Evolutionary conservation across 1,284 basidiomycete genomes (phyloP), one percentile per base, ranked within the genome.

Genomic region (Polyporus tsugae): DNA sequence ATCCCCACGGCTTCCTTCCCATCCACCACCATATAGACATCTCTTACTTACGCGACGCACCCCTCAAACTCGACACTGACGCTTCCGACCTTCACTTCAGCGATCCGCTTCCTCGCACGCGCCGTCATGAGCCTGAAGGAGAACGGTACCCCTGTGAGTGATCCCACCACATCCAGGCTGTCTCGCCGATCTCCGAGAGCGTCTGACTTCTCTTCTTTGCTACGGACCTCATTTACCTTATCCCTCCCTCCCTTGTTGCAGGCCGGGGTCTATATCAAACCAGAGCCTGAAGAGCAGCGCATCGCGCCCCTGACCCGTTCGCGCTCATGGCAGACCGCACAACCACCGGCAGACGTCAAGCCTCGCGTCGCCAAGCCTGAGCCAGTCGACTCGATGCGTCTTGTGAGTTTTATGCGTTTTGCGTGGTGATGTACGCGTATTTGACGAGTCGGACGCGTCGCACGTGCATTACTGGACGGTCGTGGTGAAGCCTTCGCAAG

Each of bases 231-330:
- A 62, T 65, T 73, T 25, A 70, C 68, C 67, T 69, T 64, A 33
- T 62, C 60, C 52, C 44, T 10, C 41, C 53, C 53, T 35, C 53
- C 53, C 9, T 52, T 66, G 19, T 11, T 55, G 66, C 60, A 76
- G 74, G 66, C 61, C 49, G 66, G 61, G 49, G 68, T 65, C 53
- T 72, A 72, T 44, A 77, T 86, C 61, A 86, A 87, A 70, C 75
- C 80, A 33, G 85, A 86, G 68, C 84, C 82, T 6, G 75, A 77
- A 65, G 83, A 85, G 53, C 69, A 68, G 36, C 73, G 71, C 17
- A 72, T 81, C 35, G 65, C 76, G 15, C 78, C 78, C 59, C 73
- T 78, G 13, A 67, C 71, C 11, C 69, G 61, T 25, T 78, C 77
- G 4, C 68, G 72, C 33, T 75, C 73, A 60, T 71, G 68, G 69